Evolutionary conservation across 176 grass and related monocot species (phyloP), one percentile per base, ranked within the genome.

Genomic region (Eremochloa ophiuroides): DNA sequence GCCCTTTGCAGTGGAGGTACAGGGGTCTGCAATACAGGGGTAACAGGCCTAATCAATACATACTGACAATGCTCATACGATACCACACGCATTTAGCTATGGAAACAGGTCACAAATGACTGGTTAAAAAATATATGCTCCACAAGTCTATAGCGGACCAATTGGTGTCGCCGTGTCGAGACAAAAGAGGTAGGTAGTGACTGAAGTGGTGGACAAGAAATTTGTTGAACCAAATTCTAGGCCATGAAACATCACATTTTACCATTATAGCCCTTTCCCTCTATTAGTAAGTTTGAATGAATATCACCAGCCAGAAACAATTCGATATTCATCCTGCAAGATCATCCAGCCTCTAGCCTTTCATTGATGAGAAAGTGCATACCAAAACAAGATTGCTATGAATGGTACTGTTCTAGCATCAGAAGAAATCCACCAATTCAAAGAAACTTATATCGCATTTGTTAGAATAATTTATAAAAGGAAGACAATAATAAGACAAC

Each of bases 1-100:
- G 87, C 83, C 91, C 86, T 95, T 86, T 82, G 69, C 51, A 99
- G 87, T 31, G 97, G 97, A 68, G 97, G 91, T 63, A 96, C 93
- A 80, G 97, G 97, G n/a, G 88, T 95, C 90, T 95, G 84, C 81
- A 92, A 75, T 29, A 92, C 70, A 28, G 16, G 38, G 63, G 40
- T 43, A 74, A 90, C 60, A 15, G 20, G 33, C 61, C 28, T 59
- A 78, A 37, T 76, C 17, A 88, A 83, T 64, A 91, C 56, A 91
- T 34, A 47, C n/a, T 28, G 63, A 22, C 15, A 72, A 85, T 77
- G 23, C 65, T 61, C 10, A 5, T 38, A 26, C n/a, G n/a, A n/a
- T n/a, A n/a, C 58, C 29, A 71, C 20, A 69, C 16, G 81, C n/a
- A 65, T 50, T 84, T n/a, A 63, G 35, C 17, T 51, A 70, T 53